phyloP scores from a whole-genome alignment of 306 rosid species.

The Cucurbita moschata region DNA sequence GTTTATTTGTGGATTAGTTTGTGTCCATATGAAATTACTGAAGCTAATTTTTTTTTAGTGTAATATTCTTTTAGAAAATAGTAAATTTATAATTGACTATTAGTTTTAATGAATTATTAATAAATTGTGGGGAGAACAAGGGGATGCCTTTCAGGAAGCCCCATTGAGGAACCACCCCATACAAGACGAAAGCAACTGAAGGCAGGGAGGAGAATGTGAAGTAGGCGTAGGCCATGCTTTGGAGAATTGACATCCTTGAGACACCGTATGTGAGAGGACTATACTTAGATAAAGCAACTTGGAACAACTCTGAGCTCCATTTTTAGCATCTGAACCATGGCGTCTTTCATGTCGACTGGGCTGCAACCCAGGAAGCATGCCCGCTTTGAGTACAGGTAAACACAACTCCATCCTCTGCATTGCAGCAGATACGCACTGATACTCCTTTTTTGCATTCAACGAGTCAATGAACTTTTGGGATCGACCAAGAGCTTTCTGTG shows the following conservation, averaged over 20 bases:
- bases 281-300: constrained; percentile 36
- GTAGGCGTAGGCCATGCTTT: constrained; percentile 32
- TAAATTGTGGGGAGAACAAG: constrained; percentile 4
- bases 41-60: too few relatives aligned
- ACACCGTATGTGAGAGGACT: constrained; percentile 45
- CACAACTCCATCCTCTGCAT: constrained; percentile 55
- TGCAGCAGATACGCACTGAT: constrained; percentile 42
- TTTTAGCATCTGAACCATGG: constrained; percentile 47
- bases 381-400: constrained; percentile 32
- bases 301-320: constrained; percentile 49
- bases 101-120: too few relatives aligned
- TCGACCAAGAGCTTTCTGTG: constrained; percentile 16
- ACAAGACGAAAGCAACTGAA: constrained; percentile 28
- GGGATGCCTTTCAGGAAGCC: constrained; percentile 43
- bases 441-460: constrained; percentile 9
- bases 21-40: neutral
- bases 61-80: too few relatives aligned
- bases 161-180: constrained; percentile 49
- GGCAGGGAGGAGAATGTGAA: constrained; percentile 25
- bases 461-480: constrained; percentile 20
- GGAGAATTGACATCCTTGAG: constrained; percentile 27
- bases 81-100: too few relatives aligned
- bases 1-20: too few relatives aligned
- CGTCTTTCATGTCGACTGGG: constrained; percentile 40
- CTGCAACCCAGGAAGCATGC: constrained; percentile 56